Evolutionary conservation across 2,329 filamentous ascomycete genomes (phyloP).

Genomic region (Beauveria sp.): DNA sequence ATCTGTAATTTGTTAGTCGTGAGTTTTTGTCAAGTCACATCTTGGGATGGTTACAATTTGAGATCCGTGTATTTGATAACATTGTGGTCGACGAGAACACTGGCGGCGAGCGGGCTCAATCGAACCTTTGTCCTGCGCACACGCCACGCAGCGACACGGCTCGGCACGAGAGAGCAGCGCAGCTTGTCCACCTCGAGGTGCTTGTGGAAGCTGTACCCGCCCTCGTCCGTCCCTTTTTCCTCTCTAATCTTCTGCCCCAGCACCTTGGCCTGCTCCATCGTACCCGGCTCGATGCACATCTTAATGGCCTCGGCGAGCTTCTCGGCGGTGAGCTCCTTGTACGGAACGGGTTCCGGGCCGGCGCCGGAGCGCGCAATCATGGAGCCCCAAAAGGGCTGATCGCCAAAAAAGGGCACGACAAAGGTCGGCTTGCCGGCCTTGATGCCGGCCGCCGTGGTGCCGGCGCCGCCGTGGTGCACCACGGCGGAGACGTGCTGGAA

Average conservation of each 20-base stretch:
- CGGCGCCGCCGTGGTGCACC: constrained; percentile 81
- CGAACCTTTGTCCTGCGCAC: constrained; percentile 59
- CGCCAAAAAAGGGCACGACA: constrained; percentile 80
- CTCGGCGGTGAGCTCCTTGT: constrained; percentile 58
- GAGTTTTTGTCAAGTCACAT: background rate
- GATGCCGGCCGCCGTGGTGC: constrained; percentile 83
- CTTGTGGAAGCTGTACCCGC: constrained; percentile 63
- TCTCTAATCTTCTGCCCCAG: constrained; percentile 58
- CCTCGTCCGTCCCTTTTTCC: constrained; percentile 57
- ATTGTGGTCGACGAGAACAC: constrained; percentile 57
- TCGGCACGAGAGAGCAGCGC: constrained; percentile 61
- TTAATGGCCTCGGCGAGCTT: constrained; percentile 58
- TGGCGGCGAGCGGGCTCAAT: constrained; percentile 66
- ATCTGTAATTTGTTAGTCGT: constrained; percentile 27
- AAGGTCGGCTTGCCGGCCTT: constrained; percentile 72
- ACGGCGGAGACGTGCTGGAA: constrained; percentile 76
- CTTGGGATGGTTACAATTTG: constrained; percentile 51
- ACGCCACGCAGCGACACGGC: constrained; percentile 65
- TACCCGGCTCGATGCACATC: constrained; percentile 52
- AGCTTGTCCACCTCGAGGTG: constrained; percentile 59
- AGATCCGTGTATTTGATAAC: constrained; percentile 62
- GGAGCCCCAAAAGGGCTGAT: constrained; percentile 76
- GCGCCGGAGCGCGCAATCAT: constrained; percentile 68
- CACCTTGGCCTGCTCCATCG: constrained; percentile 45
- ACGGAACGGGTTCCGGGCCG: constrained; percentile 61